Percentiles rank a stretch among this genome's conserved stretches.
Evolutionary conservation across 768 basidiomycete species (phyloP).

Genomic region (Clitopilus hobsonii): DNA sequence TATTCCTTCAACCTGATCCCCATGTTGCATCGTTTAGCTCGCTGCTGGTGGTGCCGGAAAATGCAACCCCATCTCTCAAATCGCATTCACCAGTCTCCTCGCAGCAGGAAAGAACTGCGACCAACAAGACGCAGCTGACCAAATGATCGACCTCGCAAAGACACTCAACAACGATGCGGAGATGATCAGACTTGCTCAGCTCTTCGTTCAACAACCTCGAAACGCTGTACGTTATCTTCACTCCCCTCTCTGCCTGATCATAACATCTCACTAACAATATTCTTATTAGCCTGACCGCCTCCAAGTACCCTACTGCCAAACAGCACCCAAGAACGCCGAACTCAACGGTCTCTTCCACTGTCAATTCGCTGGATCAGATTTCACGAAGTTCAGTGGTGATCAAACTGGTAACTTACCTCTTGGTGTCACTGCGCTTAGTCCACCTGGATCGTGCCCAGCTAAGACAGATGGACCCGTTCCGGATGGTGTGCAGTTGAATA

Average conservation of each 20-base stretch:
- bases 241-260: neutral
- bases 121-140: constrained; percentile 45
- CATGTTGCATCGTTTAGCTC: constrained; percentile 17
- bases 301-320: constrained; percentile 45
- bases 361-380: constrained; percentile 39
- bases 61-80: constrained; percentile 43
- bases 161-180: constrained; percentile 32
- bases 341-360: constrained; percentile 52
- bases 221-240: constrained; percentile 34
- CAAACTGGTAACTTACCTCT: constrained; percentile 43
- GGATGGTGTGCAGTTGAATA: constrained; percentile 39
- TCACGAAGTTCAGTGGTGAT: constrained; percentile 35
- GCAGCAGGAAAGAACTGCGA: constrained; percentile 37
- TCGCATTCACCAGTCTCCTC: constrained; percentile 40
- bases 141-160: constrained; percentile 45
- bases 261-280: neutral
- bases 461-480: constrained; percentile 37
- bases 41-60: constrained; percentile 39
- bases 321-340: constrained; percentile 41
- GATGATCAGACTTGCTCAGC: constrained; percentile 40
- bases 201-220: constrained; percentile 48
- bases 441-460: constrained; percentile 43
- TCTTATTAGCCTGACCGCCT: constrained; percentile 37
- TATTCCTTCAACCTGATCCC: neutral
- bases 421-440: constrained; percentile 32